A percentile compares a stretch with the other conserved stretches of the same genome.
Evolutionary conservation across 257 asterid genomes (phyloP).

Genomic region (Leptodermis oblonga): DNA sequence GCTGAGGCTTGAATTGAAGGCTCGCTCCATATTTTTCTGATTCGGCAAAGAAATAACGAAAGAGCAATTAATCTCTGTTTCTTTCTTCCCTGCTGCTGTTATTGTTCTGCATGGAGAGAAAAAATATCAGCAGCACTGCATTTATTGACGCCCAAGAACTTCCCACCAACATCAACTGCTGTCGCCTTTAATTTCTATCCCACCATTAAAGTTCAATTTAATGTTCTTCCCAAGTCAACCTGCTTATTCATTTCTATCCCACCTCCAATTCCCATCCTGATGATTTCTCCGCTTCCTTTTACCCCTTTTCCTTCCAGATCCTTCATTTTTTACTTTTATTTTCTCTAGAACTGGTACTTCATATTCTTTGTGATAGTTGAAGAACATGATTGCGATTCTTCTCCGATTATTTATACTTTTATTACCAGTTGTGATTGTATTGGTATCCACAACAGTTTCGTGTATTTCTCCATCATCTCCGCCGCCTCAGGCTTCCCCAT

Average conservation of each 20-base stretch:
- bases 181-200: conserved; percentile 19
- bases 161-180: conserved; percentile 39
- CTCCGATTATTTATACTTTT: background rate
- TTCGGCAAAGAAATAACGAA: background rate
- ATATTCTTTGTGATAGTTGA: background rate
- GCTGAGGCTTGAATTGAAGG: background rate
- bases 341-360: background rate
- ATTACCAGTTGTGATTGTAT: conserved; percentile 2
- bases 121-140: conserved; percentile 19
- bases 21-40: too few species aligned
- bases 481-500: background rate
- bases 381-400: background rate
- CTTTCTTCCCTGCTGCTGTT: background rate
- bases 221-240: conserved; percentile 29
- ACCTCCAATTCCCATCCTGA: conserved; percentile 1
- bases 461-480: conserved; percentile 15
- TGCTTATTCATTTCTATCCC: background rate
- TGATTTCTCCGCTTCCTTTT: background rate
- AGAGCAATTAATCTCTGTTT: conserved; percentile 14
- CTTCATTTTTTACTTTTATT: background rate
- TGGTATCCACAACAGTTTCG: background rate
- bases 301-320: background rate
- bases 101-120: background rate
- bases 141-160: conserved; percentile 29
- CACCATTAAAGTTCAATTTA: conserved; percentile 19